These are phyloP conservation scores for Solanum hybrid DNA, from an alignment of 305 asterid species.

Conservation along the genomic window DNA sequence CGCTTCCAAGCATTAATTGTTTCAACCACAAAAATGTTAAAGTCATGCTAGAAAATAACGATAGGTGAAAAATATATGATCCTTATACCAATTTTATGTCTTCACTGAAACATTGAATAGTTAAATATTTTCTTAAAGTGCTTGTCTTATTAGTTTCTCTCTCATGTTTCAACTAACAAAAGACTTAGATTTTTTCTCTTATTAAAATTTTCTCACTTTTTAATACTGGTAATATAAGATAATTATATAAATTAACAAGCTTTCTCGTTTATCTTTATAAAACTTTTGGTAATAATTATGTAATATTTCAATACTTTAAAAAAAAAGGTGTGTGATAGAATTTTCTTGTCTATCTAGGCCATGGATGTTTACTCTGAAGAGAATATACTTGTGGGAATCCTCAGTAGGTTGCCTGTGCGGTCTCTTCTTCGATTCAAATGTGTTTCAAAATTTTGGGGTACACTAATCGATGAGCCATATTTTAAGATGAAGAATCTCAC, in stretches of 20 bases:
- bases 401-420: neutral
- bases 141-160: no score
- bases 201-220: no score
- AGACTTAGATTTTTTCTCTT: no score
- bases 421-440: neutral
- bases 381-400: neutral
- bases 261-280: neutral
- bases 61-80: no score
- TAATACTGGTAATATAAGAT: neutral
- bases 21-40: no score
- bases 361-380: neutral
- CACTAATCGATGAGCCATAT: neutral
- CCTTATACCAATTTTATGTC: no score
- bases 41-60: no score
- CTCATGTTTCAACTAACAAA: no score
- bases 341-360: neutral
- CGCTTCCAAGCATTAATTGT: no score
- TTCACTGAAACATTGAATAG: no score
- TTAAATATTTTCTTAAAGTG: no score
- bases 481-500: neutral
- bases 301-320: neutral
- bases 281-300: neutral
- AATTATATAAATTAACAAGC: no score
- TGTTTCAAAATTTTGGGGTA: neutral
- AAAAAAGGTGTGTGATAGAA: neutral